These are phyloP conservation scores for Primulina huaijiensis DNA, from an alignment of 257 asterid species.

Conservation along the genomic window DNA sequence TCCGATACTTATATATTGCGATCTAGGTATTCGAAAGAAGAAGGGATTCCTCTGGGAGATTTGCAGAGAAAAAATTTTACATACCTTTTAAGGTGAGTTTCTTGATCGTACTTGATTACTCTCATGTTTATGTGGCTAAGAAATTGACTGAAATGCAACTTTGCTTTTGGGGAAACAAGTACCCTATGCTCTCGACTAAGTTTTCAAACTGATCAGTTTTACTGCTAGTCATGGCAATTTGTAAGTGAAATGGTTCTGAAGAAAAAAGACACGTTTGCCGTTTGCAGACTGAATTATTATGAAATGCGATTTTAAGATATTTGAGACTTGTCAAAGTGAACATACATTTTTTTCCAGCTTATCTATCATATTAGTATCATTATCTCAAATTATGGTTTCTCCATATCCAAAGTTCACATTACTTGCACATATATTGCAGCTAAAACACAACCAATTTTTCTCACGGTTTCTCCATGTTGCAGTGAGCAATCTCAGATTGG, in stretches of 20 bases:
- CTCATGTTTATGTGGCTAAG: neutral
- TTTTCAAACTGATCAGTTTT: neutral
- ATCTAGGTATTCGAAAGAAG: conserved; percentile 92
- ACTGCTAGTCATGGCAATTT: conserved; percentile 1
- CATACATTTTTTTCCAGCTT: neutral
- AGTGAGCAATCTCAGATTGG: conserved; percentile 63
- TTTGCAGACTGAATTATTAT: too few species aligned
- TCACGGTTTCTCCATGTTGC: conserved; percentile 27
- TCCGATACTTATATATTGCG: conserved; percentile 12
- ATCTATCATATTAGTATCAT: neutral
- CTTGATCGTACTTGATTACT: neutral
- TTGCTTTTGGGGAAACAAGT: neutral
- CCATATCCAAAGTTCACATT: neutral
- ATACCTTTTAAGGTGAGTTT: conserved; percentile 69
- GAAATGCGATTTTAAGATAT: neutral
- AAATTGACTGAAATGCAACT: neutral
- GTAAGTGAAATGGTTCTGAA: neutral
- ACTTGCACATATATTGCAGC: neutral
- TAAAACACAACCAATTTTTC: neutral
- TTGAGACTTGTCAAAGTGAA: neutral
- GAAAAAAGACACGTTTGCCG: neutral
- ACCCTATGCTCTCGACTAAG: neutral
- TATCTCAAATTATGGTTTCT: neutral
- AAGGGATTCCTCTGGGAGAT: conserved; percentile 55
- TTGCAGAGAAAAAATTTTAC: conserved; percentile 62